These are phyloP conservation scores for Phytophthora meadii DNA, from an alignment of 352 stramenopile species.

Conservation along the genomic window DNA sequence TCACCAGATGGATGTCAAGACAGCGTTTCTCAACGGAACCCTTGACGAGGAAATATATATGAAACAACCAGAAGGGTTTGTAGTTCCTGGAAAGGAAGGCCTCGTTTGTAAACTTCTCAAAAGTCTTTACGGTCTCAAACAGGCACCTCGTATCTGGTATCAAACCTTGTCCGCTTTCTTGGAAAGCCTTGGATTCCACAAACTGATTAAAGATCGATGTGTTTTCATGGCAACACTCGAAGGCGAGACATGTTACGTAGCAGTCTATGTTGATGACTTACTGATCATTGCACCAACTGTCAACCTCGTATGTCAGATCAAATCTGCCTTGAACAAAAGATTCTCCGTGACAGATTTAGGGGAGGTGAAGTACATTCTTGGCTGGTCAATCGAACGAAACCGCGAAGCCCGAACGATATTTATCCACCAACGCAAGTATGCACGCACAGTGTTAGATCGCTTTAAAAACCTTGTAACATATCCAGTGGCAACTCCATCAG, in stretches of 20 bases:
- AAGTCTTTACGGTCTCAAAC: neutral
- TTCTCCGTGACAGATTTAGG: constrained; percentile 17
- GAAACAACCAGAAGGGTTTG: constrained; percentile 16
- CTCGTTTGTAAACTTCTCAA: neutral
- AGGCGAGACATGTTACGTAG: no score
- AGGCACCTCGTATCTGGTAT: neutral
- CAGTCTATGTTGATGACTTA: no score
- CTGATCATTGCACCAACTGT: neutral
- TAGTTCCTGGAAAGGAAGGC: neutral
- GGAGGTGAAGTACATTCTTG: constrained; percentile 16
- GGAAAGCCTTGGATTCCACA: neutral
- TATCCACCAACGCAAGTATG: constrained; percentile 28
- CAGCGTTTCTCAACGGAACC: constrained; percentile 4
- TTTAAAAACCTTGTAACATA: constrained; percentile 13
- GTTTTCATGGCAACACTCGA: no score
- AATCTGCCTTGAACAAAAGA: constrained; percentile 18
- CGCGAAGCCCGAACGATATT: constrained; percentile 10
- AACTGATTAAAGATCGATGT: neutral
- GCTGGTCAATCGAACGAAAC: constrained; percentile 16
- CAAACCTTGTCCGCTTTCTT: constrained; percentile 12
- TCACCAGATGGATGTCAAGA: no score
- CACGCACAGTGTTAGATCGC: constrained; percentile 19
- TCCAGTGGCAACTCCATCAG: constrained; percentile 12
- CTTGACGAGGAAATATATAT: constrained; percentile 33
- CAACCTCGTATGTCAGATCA: constrained; percentile 1